Evolutionary conservation across 1,284 basidiomycete species (phyloP).

Genomic region (Cystobasidium pallidum): DNA sequence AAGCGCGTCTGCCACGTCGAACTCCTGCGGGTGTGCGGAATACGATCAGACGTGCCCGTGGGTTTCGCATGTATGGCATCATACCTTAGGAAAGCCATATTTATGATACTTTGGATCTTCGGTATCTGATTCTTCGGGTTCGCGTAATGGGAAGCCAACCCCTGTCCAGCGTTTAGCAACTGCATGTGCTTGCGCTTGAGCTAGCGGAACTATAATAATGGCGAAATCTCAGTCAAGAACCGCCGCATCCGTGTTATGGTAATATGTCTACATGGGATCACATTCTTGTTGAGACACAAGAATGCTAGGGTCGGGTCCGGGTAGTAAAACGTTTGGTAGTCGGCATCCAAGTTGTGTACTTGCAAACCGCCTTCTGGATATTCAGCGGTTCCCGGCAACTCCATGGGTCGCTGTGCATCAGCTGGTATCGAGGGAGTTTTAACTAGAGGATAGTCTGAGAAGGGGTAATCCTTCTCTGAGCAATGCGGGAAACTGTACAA

Average conservation of each 20-base stretch:
- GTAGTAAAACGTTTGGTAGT: slow-evolving; percentile 57
- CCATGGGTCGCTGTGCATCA: slow-evolving; percentile 45
- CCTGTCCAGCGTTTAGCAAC: slow-evolving; percentile 55
- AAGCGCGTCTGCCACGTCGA: slow-evolving; percentile 39
- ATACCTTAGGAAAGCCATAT: slow-evolving; percentile 34
- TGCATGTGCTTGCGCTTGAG: slow-evolving; percentile 58
- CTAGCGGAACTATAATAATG: slow-evolving; percentile 56
- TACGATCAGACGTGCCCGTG: not conserved
- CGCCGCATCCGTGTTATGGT: not conserved
- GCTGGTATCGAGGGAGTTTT: slow-evolving; percentile 17
- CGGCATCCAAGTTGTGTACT: slow-evolving; percentile 54
- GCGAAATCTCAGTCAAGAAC: not conserved
- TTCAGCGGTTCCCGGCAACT: slow-evolving; percentile 45
- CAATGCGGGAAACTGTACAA: slow-evolving; percentile 58
- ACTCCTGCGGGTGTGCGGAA: slow-evolving; percentile 17
- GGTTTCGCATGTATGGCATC: not conserved
- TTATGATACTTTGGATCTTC: slow-evolving; percentile 33
- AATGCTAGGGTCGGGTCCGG: slow-evolving; percentile 57
- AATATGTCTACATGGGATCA: slow-evolving; percentile 23
- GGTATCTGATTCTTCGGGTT: not conserved
- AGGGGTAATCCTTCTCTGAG: slow-evolving; percentile 54
- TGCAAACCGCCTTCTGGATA: slow-evolving; percentile 54
- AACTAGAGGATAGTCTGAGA: slow-evolving; percentile 50
- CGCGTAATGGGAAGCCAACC: slow-evolving; percentile 48
- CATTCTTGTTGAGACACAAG: slow-evolving; percentile 50